Evolutionary conservation across 73 alveolate genomes (phyloP).

Genomic region (Chromera velia): DNA sequence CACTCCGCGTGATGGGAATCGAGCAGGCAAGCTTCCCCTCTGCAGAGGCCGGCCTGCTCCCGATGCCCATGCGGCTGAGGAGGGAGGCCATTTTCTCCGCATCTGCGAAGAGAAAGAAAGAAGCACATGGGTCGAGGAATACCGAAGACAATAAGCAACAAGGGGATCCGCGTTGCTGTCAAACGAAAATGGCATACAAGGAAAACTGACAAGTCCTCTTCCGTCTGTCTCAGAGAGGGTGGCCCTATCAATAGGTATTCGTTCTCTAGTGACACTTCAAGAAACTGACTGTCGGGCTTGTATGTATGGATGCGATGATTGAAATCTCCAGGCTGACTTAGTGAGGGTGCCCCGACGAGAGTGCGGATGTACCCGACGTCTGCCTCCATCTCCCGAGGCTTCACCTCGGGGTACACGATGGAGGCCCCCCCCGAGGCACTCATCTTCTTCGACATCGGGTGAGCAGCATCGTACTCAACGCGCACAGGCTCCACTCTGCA

Average conservation of each 20-base stretch:
- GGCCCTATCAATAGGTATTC: too few species aligned
- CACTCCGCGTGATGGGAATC: slow-evolving; percentile 80
- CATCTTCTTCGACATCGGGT: slow-evolving; percentile 51
- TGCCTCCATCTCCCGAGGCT: slow-evolving; percentile 27
- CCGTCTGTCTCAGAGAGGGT: too few species aligned
- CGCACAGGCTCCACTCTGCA: neutral
- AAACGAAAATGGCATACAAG: too few species aligned
- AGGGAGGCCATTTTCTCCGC: neutral
- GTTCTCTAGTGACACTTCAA: too few species aligned
- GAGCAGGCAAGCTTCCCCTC: slow-evolving; percentile 44
- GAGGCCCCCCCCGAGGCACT: slow-evolving; percentile 45
- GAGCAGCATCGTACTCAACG: neutral
- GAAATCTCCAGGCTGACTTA: too few species aligned
- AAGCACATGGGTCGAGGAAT: too few species aligned
- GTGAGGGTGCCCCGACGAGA: neutral
- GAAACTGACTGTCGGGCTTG: too few species aligned
- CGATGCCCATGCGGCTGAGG: slow-evolving; percentile 66
- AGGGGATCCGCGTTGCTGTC: too few species aligned
- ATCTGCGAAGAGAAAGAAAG: too few species aligned
- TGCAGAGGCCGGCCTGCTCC: slow-evolving; percentile 23
- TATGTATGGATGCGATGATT: too few species aligned
- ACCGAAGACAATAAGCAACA: too few species aligned
- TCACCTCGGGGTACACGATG: slow-evolving; percentile 59
- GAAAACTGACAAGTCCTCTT: too few species aligned
- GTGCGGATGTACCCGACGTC: slow-evolving; percentile 10